A percentile compares a stretch with the other conserved stretches of the same genome.
These are phyloP conservation scores for Starmerella asiatica DNA, from an alignment of 805 yeast species.

Conservation along the genomic window DNA sequence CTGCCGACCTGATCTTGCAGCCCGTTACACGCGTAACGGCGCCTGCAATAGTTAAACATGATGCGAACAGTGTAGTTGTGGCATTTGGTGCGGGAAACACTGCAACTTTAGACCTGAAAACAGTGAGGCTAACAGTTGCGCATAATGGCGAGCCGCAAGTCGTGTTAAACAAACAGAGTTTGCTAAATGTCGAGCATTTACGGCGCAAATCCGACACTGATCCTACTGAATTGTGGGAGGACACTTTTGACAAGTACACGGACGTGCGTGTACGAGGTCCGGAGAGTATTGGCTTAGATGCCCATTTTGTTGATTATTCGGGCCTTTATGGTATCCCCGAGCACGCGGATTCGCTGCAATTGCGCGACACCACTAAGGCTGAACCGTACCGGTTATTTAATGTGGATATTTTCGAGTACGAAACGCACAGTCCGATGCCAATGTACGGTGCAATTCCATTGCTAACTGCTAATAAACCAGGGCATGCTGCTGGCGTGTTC, in stretches of 20 bases:
- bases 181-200: slow-evolving; percentile 74
- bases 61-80: background rate
- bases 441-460: slow-evolving; percentile 95
- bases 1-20: slow-evolving; percentile 12
- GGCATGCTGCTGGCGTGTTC: slow-evolving; percentile 50
- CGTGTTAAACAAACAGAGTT: slow-evolving; percentile 51
- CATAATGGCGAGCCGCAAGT: slow-evolving; percentile 37
- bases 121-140: slow-evolving; percentile 39
- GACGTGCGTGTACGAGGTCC: slow-evolving; percentile 62
- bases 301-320: slow-evolving; percentile 44
- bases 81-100: slow-evolving; percentile 23
- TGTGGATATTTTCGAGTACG: slow-evolving; percentile 93
- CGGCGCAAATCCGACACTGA: slow-evolving; percentile 35
- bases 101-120: slow-evolving; percentile 34
- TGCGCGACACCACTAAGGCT: slow-evolving; percentile 48
- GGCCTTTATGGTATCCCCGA: slow-evolving; percentile 93
- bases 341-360: slow-evolving; percentile 69
- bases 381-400: slow-evolving; percentile 83
- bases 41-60: background rate
- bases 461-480: slow-evolving; percentile 52
- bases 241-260: slow-evolving; percentile 50
- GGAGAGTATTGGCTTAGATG: slow-evolving; percentile 74
- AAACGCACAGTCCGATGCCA: slow-evolving; percentile 64
- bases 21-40: slow-evolving; percentile 1
- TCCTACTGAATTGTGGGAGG: slow-evolving; percentile 55